Evolutionary conservation across 768 basidiomycete species (phyloP).

Genomic region (Serendipita sp.): DNA sequence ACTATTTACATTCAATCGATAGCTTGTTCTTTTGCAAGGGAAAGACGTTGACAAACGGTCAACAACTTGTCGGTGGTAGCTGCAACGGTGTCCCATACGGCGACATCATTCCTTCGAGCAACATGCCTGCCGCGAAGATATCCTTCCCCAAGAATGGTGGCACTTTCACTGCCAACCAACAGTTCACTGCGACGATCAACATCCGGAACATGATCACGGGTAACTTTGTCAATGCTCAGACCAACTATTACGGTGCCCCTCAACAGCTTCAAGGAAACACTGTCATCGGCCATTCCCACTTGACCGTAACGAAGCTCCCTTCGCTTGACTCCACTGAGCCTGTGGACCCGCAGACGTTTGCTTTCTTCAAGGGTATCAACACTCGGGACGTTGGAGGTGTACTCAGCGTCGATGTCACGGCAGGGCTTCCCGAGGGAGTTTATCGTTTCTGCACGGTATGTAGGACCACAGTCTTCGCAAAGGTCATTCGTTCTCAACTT

Average conservation of each 20-base stretch:
- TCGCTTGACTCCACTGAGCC: conserved; percentile 28
- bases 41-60: conserved; percentile 33
- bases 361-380: conserved; percentile 35
- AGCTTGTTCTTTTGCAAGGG: conserved; percentile 34
- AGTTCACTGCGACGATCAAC: conserved; percentile 37
- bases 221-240: conserved; percentile 39
- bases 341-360: conserved; percentile 36
- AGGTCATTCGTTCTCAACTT: neutral
- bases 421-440: conserved; percentile 28
- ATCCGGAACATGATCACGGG: conserved; percentile 35
- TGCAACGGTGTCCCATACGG: conserved; percentile 47
- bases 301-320: conserved; percentile 34
- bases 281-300: conserved; percentile 41
- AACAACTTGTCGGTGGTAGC: conserved; percentile 34
- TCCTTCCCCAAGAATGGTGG: conserved; percentile 24
- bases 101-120: conserved; percentile 31
- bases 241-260: conserved; percentile 41
- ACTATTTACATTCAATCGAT: neutral
- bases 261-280: conserved; percentile 26
- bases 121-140: conserved; percentile 37
- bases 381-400: conserved; percentile 17
- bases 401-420: conserved; percentile 19
- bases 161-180: conserved; percentile 28
- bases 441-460: conserved; percentile 9
- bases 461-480: neutral